phyloP scores from a whole-genome alignment of 768 basidiomycete genomes.

The Tulasnella sp. region DNA sequence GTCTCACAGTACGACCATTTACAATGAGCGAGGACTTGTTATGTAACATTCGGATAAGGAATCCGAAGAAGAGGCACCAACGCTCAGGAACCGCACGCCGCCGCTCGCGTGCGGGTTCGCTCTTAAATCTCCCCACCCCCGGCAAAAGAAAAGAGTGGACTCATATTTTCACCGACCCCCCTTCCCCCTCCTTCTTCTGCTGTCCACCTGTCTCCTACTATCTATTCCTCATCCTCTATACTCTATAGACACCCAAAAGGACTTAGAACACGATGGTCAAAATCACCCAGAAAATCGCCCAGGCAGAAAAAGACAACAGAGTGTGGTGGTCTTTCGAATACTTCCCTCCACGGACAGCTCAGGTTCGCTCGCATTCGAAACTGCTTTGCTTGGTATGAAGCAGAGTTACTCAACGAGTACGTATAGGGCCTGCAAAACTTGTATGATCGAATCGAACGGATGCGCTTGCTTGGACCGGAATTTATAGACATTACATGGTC shows the following conservation, averaged over 20 bases:
- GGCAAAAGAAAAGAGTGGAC: constrained; percentile 3
- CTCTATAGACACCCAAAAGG: neutral
- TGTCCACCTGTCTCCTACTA: neutral
- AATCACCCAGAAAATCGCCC: constrained; percentile 88
- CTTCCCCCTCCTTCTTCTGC: neutral
- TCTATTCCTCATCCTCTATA: neutral
- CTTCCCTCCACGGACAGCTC: constrained; percentile 92
- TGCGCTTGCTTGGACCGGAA: constrained; percentile 90
- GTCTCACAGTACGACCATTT: neutral
- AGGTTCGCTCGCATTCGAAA: constrained; percentile 43
- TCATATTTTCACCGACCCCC: neutral
- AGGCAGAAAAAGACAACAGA: constrained; percentile 75
- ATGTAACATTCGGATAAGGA: neutral
- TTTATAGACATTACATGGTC: constrained; percentile 98
- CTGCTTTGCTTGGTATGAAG: constrained; percentile 1
- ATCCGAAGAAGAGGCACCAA: neutral
- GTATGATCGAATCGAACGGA: constrained; percentile 95
- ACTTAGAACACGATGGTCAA: constrained; percentile 44
- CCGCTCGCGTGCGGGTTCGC: neutral
- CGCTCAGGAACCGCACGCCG: neutral
- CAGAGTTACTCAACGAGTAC: neutral
- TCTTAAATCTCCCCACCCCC: neutral
- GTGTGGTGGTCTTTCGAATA: constrained; percentile 99
- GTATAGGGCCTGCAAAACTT: constrained; percentile 85
- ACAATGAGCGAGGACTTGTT: neutral